Evolutionary conservation across 345 rosid genomes (phyloP), one percentile per base, ranked within the genome.

Genomic region (Mercurialis annua): DNA sequence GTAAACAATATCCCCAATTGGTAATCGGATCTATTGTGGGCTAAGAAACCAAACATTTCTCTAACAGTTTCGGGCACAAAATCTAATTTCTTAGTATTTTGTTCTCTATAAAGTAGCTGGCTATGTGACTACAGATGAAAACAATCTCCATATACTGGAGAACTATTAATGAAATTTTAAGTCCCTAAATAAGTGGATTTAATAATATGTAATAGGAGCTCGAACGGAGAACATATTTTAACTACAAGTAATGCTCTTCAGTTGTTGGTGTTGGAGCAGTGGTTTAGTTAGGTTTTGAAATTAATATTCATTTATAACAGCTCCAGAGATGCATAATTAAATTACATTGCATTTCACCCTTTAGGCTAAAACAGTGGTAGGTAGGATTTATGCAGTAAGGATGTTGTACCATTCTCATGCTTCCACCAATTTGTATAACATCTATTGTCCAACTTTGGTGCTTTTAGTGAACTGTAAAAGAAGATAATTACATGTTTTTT

Each of bases 1-100:
- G 99, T 91, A 77, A 70, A 27, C 24, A 34, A 48, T 75, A 36
- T 50, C 54, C 16, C 24, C 30, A 55, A 65, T 68, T 31, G 20
- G 14, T 53, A 27, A 30, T 47, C 12, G 50, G 42, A 30, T 56
- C 46, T 9, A 23, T 55, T 7, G 34, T 50, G 54, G 10, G 12
- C 24, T 50, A 24, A 50, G 6, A 20, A n/a, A 50, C 24, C 26
- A 20, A n/a, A n/a, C 24, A 10, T n/a, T 20, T 50, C 2, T 50
- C 54, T 50, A 10, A 20, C 24, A 50, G 21, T 50, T 21, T 12
- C 7, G 27, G 21, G 10, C 1, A 0, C 23, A 50, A 20, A 20
- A n/a, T 50, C 54, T 40, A 9, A 40, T 40, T 2, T n/a, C n/a
- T 50, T 10, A n/a, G 8, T 50, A 20, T 50, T 50, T 14, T 50